These are phyloP conservation scores for Leccinellum luteum DNA, from an alignment of 768 basidiomycete genomes.

Conservation along the genomic window DNA sequence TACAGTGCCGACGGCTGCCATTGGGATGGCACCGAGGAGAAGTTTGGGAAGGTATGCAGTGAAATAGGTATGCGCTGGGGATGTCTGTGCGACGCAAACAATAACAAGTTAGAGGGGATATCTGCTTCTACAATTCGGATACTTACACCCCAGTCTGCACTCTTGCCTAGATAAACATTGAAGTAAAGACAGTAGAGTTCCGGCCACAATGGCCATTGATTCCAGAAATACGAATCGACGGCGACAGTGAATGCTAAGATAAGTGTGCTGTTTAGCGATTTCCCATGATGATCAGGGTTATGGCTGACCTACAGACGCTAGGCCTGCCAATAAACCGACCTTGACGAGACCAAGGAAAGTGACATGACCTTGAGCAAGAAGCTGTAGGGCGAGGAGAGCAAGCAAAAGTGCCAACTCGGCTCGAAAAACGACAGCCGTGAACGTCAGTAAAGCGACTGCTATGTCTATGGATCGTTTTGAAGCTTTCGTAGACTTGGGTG, in stretches of 20 bases:
- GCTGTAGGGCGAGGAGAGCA: slow-evolving; percentile 56
- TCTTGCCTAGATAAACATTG: slow-evolving; percentile 86
- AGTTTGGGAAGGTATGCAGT: slow-evolving; percentile 72
- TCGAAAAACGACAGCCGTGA: slow-evolving; percentile 70
- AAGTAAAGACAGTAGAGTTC: slow-evolving; percentile 78
- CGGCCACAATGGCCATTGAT: slow-evolving; percentile 73
- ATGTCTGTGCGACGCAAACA: slow-evolving; percentile 45
- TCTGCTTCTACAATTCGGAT: background rate
- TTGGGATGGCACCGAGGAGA: slow-evolving; percentile 59
- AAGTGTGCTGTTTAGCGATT: background rate
- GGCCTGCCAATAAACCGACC: slow-evolving; percentile 48
- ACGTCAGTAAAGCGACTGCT: slow-evolving; percentile 62
- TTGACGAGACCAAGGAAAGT: slow-evolving; percentile 43
- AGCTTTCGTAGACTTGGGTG: slow-evolving; percentile 39
- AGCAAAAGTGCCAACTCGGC: slow-evolving; percentile 75
- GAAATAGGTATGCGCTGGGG: slow-evolving; percentile 68
- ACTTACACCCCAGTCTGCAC: slow-evolving; percentile 89
- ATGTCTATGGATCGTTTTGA: slow-evolving; percentile 32
- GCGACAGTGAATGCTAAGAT: slow-evolving; percentile 52
- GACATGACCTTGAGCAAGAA: slow-evolving; percentile 42
- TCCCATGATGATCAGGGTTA: background rate
- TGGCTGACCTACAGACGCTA: slow-evolving; percentile 51
- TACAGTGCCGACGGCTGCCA: slow-evolving; percentile 52
- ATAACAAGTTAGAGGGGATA: background rate
- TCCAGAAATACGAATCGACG: slow-evolving; percentile 90